Percentiles rank a stretch among this genome's conserved stretches.
Evolutionary conservation across 2,329 filamentous ascomycete species (phyloP).

Genomic region (Neobulgaria alba): DNA sequence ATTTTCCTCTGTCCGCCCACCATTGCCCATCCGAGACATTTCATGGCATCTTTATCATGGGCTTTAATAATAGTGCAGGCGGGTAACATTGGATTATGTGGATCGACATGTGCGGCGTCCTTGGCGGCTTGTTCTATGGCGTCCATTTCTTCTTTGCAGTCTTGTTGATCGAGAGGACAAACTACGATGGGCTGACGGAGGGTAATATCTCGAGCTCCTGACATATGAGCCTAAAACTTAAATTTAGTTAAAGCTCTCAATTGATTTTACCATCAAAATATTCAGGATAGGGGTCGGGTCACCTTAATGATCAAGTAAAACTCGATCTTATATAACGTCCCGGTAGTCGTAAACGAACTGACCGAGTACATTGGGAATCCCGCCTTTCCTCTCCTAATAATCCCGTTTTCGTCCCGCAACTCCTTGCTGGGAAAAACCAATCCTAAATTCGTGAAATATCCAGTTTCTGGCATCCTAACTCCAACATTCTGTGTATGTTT

Average conservation of each 20-base stretch:
- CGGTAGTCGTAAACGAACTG: conserved; percentile 85
- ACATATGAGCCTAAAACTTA: conserved; percentile 66
- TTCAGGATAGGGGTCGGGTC: too few relatives aligned
- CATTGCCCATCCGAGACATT: conserved; percentile 53
- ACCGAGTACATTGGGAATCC: conserved; percentile 86
- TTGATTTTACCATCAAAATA: conserved; percentile 33
- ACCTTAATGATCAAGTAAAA: conserved; percentile 94
- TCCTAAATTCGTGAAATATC: conserved; percentile 87
- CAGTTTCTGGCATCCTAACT: conserved; percentile 78
- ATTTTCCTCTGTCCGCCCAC: conserved; percentile 58
- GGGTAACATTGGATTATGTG: conserved; percentile 87
- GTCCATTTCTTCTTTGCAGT: conserved; percentile 97
- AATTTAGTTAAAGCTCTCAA: background rate
- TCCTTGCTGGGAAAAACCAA: conserved; percentile 88
- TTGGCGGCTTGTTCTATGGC: conserved; percentile 94
- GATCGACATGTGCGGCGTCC: conserved; percentile 80
- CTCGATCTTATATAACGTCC: conserved; percentile 94
- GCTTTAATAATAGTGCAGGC: conserved; percentile 73
- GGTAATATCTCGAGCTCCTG: conserved; percentile 77
- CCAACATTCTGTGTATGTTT: conserved; percentile 77
- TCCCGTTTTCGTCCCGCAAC: conserved; percentile 75
- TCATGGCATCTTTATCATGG: conserved; percentile 58
- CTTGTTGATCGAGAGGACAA: conserved; percentile 88
- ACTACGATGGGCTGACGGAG: conserved; percentile 91
- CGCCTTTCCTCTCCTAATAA: conserved; percentile 74